Evolutionary conservation across 208 protist species (phyloP).

Genomic region (Wallacemonas sp.): DNA sequence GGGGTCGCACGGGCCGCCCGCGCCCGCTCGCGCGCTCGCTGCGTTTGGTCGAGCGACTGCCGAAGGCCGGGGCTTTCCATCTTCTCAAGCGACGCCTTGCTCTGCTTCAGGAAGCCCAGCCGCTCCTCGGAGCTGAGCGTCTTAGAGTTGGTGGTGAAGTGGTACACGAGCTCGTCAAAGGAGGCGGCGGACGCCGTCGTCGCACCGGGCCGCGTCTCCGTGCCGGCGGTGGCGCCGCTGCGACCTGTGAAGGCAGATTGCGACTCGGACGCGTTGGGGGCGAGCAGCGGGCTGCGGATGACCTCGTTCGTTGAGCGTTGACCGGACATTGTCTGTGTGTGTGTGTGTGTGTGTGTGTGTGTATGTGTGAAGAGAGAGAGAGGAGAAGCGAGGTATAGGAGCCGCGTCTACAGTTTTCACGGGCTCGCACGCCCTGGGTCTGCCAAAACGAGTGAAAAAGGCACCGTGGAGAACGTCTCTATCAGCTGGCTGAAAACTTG

Average conservation of each 20-base stretch:
- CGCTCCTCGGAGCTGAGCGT: constrained; percentile 10
- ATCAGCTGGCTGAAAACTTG: too few species aligned
- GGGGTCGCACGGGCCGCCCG: constrained; percentile 2
- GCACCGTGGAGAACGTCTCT: too few species aligned
- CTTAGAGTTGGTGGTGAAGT: constrained; percentile 23
- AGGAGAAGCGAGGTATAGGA: too few species aligned
- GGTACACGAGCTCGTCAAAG: constrained; percentile 28
- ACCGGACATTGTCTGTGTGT: not conserved
- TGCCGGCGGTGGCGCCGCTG: not conserved
- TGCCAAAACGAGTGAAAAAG: constrained; percentile 5
- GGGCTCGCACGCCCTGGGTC: not conserved
- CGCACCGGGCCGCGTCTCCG: not conserved
- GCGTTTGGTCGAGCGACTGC: constrained; percentile 8
- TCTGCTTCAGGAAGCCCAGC: constrained; percentile 21
- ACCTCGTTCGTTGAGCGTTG: not conserved
- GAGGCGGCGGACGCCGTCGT: not conserved
- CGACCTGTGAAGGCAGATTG: not conserved
- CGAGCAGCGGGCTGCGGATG: not conserved
- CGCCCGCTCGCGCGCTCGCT: constrained; percentile 5
- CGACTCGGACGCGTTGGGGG: not conserved
- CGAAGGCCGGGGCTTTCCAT: constrained; percentile 16
- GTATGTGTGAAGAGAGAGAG: not conserved
- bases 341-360: too few species aligned
- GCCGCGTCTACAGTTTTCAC: not conserved
- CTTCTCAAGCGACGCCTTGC: constrained; percentile 15